Evolutionary conservation across 78 protist species (phyloP), one percentile per base, ranked within the genome.

Genomic region (Dictyostelium firmibasis): DNA sequence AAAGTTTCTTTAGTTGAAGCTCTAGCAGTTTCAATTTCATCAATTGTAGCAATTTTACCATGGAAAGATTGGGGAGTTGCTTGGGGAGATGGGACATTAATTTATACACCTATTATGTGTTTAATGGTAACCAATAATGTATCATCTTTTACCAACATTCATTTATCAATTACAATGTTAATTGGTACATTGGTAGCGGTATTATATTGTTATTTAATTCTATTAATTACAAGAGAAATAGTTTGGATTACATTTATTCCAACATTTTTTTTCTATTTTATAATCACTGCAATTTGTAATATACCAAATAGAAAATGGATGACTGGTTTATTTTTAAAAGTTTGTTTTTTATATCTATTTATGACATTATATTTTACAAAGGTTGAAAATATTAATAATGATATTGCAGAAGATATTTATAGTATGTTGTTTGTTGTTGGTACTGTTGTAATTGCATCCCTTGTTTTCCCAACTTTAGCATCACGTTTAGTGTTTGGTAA

Each of bases 211-310:
- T 78, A 47, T 23, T 0, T 27, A 10, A 31, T 81, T 0, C 6
- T 33, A 16, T 8, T 23, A 4, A 29, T 81, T 0, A 60, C 84
- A 7, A 29, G 47, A 18, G 75, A 89, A 0, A 18, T 10, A 0
- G 8, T 33, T 5, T 89, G 94, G 94, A 69, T 89, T 2, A 36
- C 85, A 6, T 89, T 89, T 50, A 79, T 89, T 25, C 41, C 83
- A 20, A 43, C 41, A n/a, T 67, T 81, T 25, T 2, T 81, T 2
- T 41, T 81, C 6, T 38, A 33, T 29, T 89, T 31, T 31, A 23
- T 89, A 5, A 23, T 89, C 18, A 36, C 35, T 6, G 23, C 87
- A 4, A 18, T 69, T 0, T 29, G 74, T 29, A 72, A 72, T 72
- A 72, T 72, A 33, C 41, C 78, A 11, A 69, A 72, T 33, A 36